Evolutionary conservation across 78 protist genomes (phyloP), one percentile per base, ranked within the genome.

Genomic region (Emiliania huxleyi): DNA sequence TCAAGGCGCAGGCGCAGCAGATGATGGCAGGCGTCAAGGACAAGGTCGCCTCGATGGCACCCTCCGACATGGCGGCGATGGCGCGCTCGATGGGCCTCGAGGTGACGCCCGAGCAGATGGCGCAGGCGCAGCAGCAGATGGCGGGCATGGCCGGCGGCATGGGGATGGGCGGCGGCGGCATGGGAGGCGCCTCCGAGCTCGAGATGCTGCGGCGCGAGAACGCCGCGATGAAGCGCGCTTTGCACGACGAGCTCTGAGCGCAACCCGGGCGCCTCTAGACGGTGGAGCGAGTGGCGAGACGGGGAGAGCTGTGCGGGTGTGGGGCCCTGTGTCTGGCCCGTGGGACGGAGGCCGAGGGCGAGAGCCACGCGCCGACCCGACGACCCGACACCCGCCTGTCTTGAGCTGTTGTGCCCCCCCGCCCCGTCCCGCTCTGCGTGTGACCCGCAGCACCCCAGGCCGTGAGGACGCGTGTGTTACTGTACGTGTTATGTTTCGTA

Each of bases 1-100:
- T 77, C 46, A 37, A 77, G 85, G 85, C 44, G 49, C 85, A 77
- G 46, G 85, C 85, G 35, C 26, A 77, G 85, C 85, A 40, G 21
- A 40, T 77, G 85, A 33, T 40, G 85, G 15, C 11, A 18, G 4
- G 23, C 35, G 40, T 77, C 29, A 77, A 77, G 85, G 48, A 62
- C 11, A 62, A 62, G 15, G 15, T 52, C 29, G 62, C 62, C 62
- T 15, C 8, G 62, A 15, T 52, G 29, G 15, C 62, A 19, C 62
- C 62, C 62, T 8, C 8, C 29, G 29, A 52, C 29, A 52, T 52
- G 62, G 62, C 62, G 62, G 62, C 62, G 29, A 15, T 52, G 8
- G 62, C 62, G 29, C 62, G 62, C 8, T 52, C 62, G 62, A 52
- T 52, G 62, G 62, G 62, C 62, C 8, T 52, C 29, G 62, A 52